Conservation (phyloP, 2,329 filamentous ascomycete genomes). For the Aspergillus udagawae region DNA sequence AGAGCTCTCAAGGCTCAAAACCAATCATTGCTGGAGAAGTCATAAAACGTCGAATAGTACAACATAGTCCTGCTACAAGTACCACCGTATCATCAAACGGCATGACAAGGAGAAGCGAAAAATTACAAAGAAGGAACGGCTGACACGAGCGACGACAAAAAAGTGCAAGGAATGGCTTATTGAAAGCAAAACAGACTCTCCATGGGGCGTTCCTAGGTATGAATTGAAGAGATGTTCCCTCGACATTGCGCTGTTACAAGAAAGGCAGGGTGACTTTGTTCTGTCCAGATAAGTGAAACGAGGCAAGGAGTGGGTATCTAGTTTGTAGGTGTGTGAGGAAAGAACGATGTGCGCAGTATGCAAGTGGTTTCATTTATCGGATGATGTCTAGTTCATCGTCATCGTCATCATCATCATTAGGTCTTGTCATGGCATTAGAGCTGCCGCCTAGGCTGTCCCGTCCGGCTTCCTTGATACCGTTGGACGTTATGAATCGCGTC, state of each 20-base stretch:
- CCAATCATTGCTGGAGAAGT: background rate
- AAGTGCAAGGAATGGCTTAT: background rate
- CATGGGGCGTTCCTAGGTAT: background rate
- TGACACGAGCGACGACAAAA: background rate
- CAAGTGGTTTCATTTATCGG: conserved; percentile 7
- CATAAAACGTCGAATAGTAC: background rate
- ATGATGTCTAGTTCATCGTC: conserved; percentile 50
- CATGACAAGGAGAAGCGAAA: background rate
- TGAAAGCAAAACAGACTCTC: background rate
- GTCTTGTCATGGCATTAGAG: conserved; percentile 35
- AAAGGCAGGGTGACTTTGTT: background rate
- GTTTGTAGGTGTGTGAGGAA: background rate
- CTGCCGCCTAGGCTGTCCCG: conserved; percentile 63
- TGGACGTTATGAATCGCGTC: conserved; percentile 74
- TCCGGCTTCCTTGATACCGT: conserved; percentile 72
- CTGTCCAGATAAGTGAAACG: background rate
- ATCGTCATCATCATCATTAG: conserved; percentile 51
- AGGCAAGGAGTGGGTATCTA: background rate
- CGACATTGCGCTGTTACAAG: background rate
- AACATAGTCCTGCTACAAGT: conserved; percentile 10
- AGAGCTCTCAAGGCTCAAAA: background rate
- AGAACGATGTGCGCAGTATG: background rate
- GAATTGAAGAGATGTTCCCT: background rate
- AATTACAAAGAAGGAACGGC: background rate
- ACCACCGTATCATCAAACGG: background rate